Conservation (phyloP, 768 basidiomycete species). For the Daedalea quercina region DNA sequence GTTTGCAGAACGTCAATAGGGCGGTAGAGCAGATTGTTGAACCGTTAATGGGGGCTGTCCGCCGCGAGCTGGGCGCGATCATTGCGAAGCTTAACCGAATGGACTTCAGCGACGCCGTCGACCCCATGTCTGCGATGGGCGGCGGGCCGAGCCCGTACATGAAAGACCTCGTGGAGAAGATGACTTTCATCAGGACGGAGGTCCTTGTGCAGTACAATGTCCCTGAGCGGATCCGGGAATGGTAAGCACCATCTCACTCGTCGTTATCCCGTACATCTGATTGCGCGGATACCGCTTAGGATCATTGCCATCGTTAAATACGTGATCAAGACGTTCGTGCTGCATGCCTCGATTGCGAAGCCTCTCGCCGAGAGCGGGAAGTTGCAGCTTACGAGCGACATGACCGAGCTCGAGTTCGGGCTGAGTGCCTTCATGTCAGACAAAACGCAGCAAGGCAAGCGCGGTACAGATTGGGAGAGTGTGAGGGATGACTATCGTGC, state of each 20-base stretch:
- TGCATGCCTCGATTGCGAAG: slow-evolving; percentile 90
- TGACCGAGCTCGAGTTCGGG: slow-evolving; percentile 94
- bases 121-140: slow-evolving; percentile 47
- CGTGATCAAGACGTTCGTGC: slow-evolving; percentile 78
- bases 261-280: background rate
- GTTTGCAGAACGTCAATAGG: slow-evolving; percentile 39
- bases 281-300: slow-evolving; percentile 12
- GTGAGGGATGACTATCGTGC: slow-evolving; percentile 86
- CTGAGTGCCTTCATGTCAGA: slow-evolving; percentile 72
- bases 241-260: slow-evolving; percentile 42
- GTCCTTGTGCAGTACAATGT: slow-evolving; percentile 64
- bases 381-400: slow-evolving; percentile 90
- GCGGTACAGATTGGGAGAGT: slow-evolving; percentile 60
- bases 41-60: slow-evolving; percentile 60
- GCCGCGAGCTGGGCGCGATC: slow-evolving; percentile 74
- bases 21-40: slow-evolving; percentile 54
- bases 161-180: slow-evolving; percentile 86
- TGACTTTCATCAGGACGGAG: slow-evolving; percentile 75
- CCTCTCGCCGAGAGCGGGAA: slow-evolving; percentile 92
- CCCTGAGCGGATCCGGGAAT: slow-evolving; percentile 65
- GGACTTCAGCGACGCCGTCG: slow-evolving; percentile 69
- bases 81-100: slow-evolving; percentile 80
- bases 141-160: slow-evolving; percentile 80
- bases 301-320: slow-evolving; percentile 56
- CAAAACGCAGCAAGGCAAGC: slow-evolving; percentile 41